phyloP scores from a whole-genome alignment of 345 rosid species.

The Hevea brasiliensis region DNA sequence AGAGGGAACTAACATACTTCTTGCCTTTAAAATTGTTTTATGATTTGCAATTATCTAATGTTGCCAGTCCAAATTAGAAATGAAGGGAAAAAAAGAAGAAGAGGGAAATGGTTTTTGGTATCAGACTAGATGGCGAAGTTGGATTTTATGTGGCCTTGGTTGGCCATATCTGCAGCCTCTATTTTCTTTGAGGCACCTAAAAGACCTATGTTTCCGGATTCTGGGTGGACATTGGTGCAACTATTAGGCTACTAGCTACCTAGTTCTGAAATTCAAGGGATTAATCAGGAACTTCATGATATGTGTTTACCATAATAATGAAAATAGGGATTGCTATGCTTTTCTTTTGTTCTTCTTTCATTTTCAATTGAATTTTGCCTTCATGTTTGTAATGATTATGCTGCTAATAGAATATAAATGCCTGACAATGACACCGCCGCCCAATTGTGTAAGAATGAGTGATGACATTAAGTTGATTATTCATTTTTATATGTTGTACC shows the following conservation, averaged over 20 bases:
- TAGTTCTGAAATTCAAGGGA: not conserved
- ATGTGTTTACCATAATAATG: no score
- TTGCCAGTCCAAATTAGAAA: not conserved
- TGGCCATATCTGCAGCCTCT: not conserved
- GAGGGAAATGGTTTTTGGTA: not conserved
- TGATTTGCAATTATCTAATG: not conserved
- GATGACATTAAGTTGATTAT: not conserved
- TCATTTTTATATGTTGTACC: not conserved
- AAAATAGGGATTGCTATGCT: not conserved
- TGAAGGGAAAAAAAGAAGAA: not conserved
- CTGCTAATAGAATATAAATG: not conserved
- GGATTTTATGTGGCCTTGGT: not conserved
- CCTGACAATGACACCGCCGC: not conserved
- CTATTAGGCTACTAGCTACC: no score
- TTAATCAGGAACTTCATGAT: not conserved
- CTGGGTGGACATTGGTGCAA: not conserved
- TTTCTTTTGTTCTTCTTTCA: no score
- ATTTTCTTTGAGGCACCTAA: not conserved
- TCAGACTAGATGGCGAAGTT: not conserved
- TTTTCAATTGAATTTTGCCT: not conserved
- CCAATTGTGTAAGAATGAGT: not conserved
- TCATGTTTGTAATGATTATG: not conserved
- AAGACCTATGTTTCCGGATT: no score
- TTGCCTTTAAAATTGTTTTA: not conserved
- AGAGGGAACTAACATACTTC: constrained; percentile 12